phyloP scores from a whole-genome alignment of 192 early-diverging fungal species.

The Coemansia furcata region DNA sequence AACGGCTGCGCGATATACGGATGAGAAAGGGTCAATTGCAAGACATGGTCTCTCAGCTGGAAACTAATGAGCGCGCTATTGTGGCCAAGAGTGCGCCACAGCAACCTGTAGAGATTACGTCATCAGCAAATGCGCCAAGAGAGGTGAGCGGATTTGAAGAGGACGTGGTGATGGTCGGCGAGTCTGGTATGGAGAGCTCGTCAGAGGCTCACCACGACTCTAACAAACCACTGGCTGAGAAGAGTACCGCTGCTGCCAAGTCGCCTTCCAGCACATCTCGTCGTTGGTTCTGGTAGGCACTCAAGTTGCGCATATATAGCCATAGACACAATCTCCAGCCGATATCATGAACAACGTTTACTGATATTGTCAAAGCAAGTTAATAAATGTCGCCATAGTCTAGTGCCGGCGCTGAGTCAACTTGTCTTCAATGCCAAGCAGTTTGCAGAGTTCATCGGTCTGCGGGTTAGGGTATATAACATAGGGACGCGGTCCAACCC shows the following conservation, averaged over 20 bases:
- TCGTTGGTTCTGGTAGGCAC: constrained; percentile 44
- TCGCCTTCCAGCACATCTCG: constrained; percentile 13
- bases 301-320: not conserved
- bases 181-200: constrained; percentile 11
- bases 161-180: constrained; percentile 45
- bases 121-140: not conserved
- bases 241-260: not conserved
- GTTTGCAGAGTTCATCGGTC: constrained; percentile 69
- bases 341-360: not conserved
- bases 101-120: not conserved
- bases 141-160: constrained; percentile 45
- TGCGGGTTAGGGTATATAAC: constrained; percentile 76
- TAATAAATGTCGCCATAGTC: not conserved
- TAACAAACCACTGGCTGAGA: not conserved
- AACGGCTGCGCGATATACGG: constrained; percentile 42
- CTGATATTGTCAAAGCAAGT: no score
- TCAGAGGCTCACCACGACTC: constrained; percentile 12
- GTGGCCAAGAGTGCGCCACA: not conserved
- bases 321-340: not conserved
- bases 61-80: constrained; percentile 38
- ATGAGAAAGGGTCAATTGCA: constrained; percentile 41
- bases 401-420: constrained; percentile 33
- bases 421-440: constrained; percentile 60
- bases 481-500: constrained; percentile 25
- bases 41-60: constrained; percentile 46